A percentile compares a stretch with the other conserved stretches of the same genome.
These are phyloP conservation scores for Ilex paraguariensis DNA, from an alignment of 305 asterid genomes.

Conservation along the genomic window DNA sequence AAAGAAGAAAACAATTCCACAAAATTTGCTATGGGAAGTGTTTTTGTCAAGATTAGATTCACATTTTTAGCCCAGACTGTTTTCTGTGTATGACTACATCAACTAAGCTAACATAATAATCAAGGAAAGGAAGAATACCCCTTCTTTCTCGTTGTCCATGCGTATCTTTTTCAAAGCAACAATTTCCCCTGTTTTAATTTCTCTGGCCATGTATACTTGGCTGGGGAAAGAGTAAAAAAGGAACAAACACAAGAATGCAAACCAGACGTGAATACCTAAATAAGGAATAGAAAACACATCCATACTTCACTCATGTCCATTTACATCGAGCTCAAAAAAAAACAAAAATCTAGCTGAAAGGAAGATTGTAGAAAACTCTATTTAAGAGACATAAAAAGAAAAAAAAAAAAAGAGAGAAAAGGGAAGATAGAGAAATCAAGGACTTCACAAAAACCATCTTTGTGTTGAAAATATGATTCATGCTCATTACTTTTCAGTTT, in stretches of 20 bases:
- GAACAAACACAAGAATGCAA: slow-evolving; percentile 16
- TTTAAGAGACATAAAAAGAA: no score
- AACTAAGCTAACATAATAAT: neutral
- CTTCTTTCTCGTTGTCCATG: slow-evolving; percentile 97
- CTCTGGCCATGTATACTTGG: slow-evolving; percentile 92
- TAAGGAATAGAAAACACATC: neutral
- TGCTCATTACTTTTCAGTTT: no score
- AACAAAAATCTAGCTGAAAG: no score
- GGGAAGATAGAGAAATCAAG: no score
- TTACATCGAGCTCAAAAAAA: neutral
- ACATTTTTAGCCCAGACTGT: no score
- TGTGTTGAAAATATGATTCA: no score
- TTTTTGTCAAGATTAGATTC: no score
- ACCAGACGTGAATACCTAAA: slow-evolving; percentile 5
- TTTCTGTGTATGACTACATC: no score
- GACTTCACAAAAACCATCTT: no score
- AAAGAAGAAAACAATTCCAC: slow-evolving; percentile 7
- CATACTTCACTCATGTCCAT: neutral
- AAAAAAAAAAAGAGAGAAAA: no score
- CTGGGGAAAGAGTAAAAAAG: slow-evolving; percentile 32
- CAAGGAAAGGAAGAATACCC: slow-evolving; percentile 50
- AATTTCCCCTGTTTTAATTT: slow-evolving; percentile 75
- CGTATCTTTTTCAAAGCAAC: slow-evolving; percentile 95
- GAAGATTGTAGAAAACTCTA: no score
- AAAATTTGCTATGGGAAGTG: no score